Evolutionary conservation across 495 filamentous ascomycete genomes (phyloP).

Genomic region (Staphylotrichum tortipilum): DNA sequence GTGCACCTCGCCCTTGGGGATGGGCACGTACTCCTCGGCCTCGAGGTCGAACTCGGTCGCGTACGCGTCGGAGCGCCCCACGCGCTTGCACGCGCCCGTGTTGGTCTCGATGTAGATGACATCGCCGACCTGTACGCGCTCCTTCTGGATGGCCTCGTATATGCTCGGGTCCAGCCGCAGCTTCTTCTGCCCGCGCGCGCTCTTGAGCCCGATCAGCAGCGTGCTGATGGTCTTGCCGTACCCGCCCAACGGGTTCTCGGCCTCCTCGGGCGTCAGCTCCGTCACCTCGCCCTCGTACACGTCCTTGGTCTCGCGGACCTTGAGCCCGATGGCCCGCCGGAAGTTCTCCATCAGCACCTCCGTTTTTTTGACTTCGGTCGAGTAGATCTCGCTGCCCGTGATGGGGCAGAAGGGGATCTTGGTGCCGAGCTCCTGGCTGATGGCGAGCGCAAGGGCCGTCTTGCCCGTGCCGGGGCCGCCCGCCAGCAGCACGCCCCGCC

Average conservation of each 20-base stretch:
- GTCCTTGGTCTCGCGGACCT: constrained; percentile 95
- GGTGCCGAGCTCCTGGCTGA: constrained; percentile 90
- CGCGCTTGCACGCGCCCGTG: constrained; percentile 92
- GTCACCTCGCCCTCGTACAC: constrained; percentile 97
- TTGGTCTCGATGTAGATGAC: constrained; percentile 99
- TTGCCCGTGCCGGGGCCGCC: constrained; percentile 92
- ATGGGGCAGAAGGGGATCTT: constrained; percentile 98
- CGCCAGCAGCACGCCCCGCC: constrained; percentile 83
- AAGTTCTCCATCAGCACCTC: constrained; percentile 99
- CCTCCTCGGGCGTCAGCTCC: constrained; percentile 89
- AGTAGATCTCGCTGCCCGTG: constrained; percentile 94
- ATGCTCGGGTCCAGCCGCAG: constrained; percentile 91
- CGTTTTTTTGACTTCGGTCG: constrained; percentile 96
- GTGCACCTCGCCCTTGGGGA: constrained; percentile 96
- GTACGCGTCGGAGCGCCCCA: constrained; percentile 90
- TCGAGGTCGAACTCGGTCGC: constrained; percentile 97
- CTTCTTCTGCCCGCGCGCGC: constrained; percentile 91
- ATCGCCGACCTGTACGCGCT: constrained; percentile 89
- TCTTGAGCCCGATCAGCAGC: constrained; percentile 80
- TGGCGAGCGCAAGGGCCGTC: constrained; percentile 87
- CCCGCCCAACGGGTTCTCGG: constrained; percentile 93
- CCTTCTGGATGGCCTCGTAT: constrained; percentile 98
- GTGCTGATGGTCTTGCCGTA: constrained; percentile 93
- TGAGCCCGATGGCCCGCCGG: constrained; percentile 85
- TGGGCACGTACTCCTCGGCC: constrained; percentile 96